Conservation (phyloP, 345 rosid species). For the Streptanthus diversifolius region DNA sequence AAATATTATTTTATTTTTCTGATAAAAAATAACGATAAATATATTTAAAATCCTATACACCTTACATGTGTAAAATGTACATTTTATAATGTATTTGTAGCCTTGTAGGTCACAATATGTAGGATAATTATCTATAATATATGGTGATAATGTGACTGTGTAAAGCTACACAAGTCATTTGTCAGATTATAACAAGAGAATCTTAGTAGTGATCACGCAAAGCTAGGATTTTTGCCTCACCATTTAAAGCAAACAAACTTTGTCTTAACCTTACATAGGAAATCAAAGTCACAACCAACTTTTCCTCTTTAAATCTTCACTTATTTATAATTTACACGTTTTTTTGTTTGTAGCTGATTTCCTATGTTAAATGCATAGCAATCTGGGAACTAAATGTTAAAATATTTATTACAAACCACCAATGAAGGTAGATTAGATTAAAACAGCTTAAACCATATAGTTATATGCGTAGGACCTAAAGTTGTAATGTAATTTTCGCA, state of each 20-base stretch:
- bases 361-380: neutral
- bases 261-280: conserved; percentile 29
- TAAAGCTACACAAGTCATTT: conserved; percentile 24
- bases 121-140: conserved; percentile 19
- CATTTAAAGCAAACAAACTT: conserved; percentile 27
- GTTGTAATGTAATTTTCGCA: neutral
- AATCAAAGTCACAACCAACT: conserved; percentile 23
- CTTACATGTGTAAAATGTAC: neutral
- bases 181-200: conserved; percentile 33
- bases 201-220: conserved; percentile 37
- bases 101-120: neutral
- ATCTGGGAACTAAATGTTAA: neutral
- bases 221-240: conserved; percentile 33
- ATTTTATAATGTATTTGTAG: neutral
- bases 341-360: neutral
- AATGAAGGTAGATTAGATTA: neutral
- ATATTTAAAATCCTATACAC: neutral
- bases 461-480: neutral
- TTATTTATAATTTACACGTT: neutral
- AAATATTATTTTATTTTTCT: neutral
- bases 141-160: conserved; percentile 13
- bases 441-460: neutral
- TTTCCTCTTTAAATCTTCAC: conserved; percentile 25
- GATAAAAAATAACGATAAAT: neutral
- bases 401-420: neutral